phyloP scores from a whole-genome alignment of 2,329 filamentous ascomycete species.

The Aspergillus sp. region DNA sequence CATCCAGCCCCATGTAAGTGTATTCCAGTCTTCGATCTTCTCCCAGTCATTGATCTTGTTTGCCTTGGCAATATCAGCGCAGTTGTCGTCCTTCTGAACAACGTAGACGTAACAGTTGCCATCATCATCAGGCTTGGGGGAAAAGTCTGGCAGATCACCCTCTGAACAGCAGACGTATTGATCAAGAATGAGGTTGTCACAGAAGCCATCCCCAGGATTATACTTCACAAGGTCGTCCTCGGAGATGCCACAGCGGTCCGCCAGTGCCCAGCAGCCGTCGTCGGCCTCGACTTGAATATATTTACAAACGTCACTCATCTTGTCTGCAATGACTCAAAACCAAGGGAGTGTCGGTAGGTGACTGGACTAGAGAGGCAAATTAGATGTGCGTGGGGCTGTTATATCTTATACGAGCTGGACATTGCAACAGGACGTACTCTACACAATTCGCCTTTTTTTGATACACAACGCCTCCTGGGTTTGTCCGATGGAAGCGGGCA shows the following conservation, averaged over 20 bases:
- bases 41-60: slow-evolving; percentile 37
- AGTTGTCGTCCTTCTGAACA: slow-evolving; percentile 34
- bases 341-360: too few species aligned
- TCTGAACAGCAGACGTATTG: slow-evolving; percentile 27
- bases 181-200: slow-evolving; percentile 12
- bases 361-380: too few species aligned
- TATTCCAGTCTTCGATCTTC: slow-evolving; percentile 40
- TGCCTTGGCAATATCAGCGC: slow-evolving; percentile 23
- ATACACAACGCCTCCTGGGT: too few species aligned
- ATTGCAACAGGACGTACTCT: too few species aligned
- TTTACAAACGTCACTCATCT: not conserved
- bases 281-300: not conserved
- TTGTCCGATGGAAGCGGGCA: too few species aligned
- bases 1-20: slow-evolving; percentile 47
- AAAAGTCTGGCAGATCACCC: slow-evolving; percentile 20
- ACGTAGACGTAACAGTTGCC: slow-evolving; percentile 40
- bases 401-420: too few species aligned
- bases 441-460: too few species aligned
- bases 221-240: slow-evolving; percentile 6
- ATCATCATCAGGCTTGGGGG: slow-evolving; percentile 36
- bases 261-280: slow-evolving; percentile 13
- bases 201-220: slow-evolving; percentile 14
- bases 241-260: slow-evolving; percentile 12
- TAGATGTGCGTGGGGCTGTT: too few species aligned
- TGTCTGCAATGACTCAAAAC: not conserved